Base-by-base conservation (phyloP, 768 basidiomycete genomes). In the Floccularia luteovirens region DNA sequence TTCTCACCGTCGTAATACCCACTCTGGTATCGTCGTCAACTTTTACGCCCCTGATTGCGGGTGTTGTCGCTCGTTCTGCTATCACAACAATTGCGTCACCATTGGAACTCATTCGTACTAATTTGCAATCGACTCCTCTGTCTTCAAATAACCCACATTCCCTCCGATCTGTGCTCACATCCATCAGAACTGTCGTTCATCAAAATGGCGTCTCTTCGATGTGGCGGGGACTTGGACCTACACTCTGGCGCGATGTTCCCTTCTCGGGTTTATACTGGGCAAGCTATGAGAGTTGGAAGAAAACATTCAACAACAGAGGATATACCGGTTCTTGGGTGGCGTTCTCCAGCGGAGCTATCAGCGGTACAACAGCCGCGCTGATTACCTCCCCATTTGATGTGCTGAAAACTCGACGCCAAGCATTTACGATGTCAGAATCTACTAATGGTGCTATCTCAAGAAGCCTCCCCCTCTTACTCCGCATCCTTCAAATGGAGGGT, bases 181-280 rank as follows among this genome's bases (percentile, higher is more conserved):
- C 82, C 3, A 66, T 93, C 43, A 70, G 73, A 0, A 55, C 49
- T 0, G 60, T 88, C 8, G 80, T 86, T 8, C 72, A 69, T 19
- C 54, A 64, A 24, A 67, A 84, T 31, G 94, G 93, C 4, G 49
- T 80, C 4, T 58, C 65, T 7, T 82, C 75, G 36, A 71, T 98
- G 20, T 99, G 91, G 90, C 72, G 90, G 39, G 96, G 96, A 0
- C 69, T 99, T 5, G 86, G 86, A 1, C 77, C 93, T 2, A 94
- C 91, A 3, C 68, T 99, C 6, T 97, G 92, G 92, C 76, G 96
- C 36, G 96, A 99, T 51, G 93, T 98, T 4, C 94, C 96, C 0
- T 99, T 99, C 57, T 91, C 89, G 28, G 96, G 93, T 8, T 66
- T 94, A 23, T 99, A 99, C 53, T 99, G 96, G 96, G 89, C 90